Evolutionary conservation across 176 grass and related monocot species (phyloP), one percentile per base, ranked within the genome.

Genomic region (Typha latifolia): DNA sequence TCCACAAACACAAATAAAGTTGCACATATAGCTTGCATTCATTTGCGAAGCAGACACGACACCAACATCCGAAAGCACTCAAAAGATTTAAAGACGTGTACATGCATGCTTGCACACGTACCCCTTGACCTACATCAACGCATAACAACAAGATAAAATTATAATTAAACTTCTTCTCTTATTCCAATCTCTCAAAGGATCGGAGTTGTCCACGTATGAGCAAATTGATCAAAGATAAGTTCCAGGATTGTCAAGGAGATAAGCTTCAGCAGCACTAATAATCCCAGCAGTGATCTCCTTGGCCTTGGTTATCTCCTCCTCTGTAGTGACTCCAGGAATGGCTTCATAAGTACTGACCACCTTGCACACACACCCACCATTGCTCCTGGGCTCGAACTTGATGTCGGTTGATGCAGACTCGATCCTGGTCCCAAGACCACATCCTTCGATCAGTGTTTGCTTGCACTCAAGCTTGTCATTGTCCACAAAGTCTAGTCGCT

Each of bases 401-500:
- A 90, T 71, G 79, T 90, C 81, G 5, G 82, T 75, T 0, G 79
- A 76, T 15, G 76, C 73, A 0, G 79, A 70, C 61, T 87, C 79
- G 47, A 90, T 64, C 14, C 53, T 50, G 12, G 61, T 64, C 24
- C 82, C 87, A 50, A 96, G 56, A n/a, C 70, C 81, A 2, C 91
- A 87, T 31, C 91, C 91, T 76, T 88, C 91, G 12, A 87, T 3
- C 11, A 87, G 72, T 2, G 79, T 78, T 2, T 72, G 63, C 70
- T 85, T 90, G 79, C 26, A 71, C 81, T 96, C 87, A 22, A 62
- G 84, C 68, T 87, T 83, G 34, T 70, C 84, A 10, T 4, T 12
- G 74, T 96, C 91, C 22, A 87, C 0, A 64, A 79, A 88, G 5
- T 90, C 91, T 4, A 90, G 64, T 29, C 65, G 68, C 73, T 96